These are phyloP conservation scores for Prunus davidiana DNA, from an alignment of 306 rosid species.

Conservation along the genomic window DNA sequence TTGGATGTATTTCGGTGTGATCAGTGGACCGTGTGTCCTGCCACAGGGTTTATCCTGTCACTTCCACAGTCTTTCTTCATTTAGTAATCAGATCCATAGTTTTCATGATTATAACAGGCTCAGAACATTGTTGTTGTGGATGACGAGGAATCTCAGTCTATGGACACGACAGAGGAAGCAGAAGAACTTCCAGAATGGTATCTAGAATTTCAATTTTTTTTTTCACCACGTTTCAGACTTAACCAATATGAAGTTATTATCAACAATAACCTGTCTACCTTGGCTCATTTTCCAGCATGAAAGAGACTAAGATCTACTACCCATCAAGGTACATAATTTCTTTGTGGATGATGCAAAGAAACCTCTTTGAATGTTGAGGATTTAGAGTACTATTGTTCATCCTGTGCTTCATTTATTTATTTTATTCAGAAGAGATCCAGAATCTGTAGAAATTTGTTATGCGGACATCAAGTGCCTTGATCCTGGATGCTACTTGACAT, in stretches of 20 bases:
- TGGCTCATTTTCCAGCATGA: slow-evolving; percentile 55
- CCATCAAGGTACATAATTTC: slow-evolving; percentile 69
- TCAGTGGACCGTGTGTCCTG: not conserved
- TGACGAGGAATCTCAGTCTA: slow-evolving; percentile 52
- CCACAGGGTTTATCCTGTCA: not conserved
- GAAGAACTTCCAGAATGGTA: slow-evolving; percentile 57
- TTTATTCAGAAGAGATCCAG: slow-evolving; percentile 79
- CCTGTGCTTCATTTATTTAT: slow-evolving; percentile 22
- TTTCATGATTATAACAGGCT: slow-evolving; percentile 40
- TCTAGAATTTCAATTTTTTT: slow-evolving; percentile 9
- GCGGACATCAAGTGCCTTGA: slow-evolving; percentile 72
- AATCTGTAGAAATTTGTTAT: slow-evolving; percentile 71
- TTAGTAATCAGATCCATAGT: not conserved
- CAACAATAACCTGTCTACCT: slow-evolving; percentile 15
- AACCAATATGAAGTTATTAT: slow-evolving; percentile 16
- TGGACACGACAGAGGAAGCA: slow-evolving; percentile 40
- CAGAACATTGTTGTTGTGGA: slow-evolving; percentile 69
- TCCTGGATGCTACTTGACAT: slow-evolving; percentile 72
- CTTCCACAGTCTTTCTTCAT: slow-evolving; percentile 4
- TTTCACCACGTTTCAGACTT: slow-evolving; percentile 14
- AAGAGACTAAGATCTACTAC: slow-evolving; percentile 69
- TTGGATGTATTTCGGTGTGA: not conserved
- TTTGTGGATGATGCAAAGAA: slow-evolving; percentile 13
- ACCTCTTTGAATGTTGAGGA: slow-evolving; percentile 14
- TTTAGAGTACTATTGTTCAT: slow-evolving; percentile 7